phyloP scores from a whole-genome alignment of 2,329 filamentous ascomycete genomes.

The Apiospora sp. region DNA sequence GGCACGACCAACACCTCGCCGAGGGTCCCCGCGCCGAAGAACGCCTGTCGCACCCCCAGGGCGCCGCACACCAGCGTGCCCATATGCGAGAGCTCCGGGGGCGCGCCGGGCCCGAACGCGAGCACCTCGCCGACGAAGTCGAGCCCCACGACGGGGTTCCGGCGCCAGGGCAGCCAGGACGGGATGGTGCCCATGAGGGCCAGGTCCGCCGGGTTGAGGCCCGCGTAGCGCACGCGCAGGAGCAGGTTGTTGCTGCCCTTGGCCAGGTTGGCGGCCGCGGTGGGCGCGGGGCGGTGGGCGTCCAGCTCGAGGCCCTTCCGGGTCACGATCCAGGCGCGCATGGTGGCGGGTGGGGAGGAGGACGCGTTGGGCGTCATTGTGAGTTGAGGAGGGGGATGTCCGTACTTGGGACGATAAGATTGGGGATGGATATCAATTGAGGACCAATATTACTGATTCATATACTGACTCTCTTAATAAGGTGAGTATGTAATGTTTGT shows the following conservation, averaged over 20 bases:
- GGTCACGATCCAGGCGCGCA: slow-evolving; percentile 27
- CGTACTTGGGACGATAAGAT: not conserved
- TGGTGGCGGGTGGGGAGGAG: slow-evolving; percentile 12
- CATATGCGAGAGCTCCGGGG: not conserved
- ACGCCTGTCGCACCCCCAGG: slow-evolving; percentile 25
- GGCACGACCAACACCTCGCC: slow-evolving; percentile 27
- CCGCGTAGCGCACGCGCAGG: slow-evolving; percentile 28
- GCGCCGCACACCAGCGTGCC: slow-evolving; percentile 28
- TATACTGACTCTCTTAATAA: not conserved
- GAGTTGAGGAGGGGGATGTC: too few relatives aligned
- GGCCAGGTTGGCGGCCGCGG: not conserved
- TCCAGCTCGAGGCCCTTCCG: slow-evolving; percentile 23
- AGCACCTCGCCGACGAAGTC: slow-evolving; percentile 28
- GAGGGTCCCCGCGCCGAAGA: slow-evolving; percentile 27
- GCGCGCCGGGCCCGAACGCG: slow-evolving; percentile 11
- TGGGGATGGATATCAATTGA: not conserved
- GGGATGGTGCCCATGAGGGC: slow-evolving; percentile 23
- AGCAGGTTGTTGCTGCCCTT: slow-evolving; percentile 26
- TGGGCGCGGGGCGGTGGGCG: slow-evolving; percentile 21
- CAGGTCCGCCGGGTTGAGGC: slow-evolving; percentile 29
- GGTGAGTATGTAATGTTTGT: not conserved
- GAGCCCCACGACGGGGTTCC: slow-evolving; percentile 25
- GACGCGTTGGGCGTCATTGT: not conserved
- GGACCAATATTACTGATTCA: too few relatives aligned
- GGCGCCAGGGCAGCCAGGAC: slow-evolving; percentile 28